Evolutionary conservation across 2,329 filamentous ascomycete genomes (phyloP).

Genomic region (Helminthosporium solani): DNA sequence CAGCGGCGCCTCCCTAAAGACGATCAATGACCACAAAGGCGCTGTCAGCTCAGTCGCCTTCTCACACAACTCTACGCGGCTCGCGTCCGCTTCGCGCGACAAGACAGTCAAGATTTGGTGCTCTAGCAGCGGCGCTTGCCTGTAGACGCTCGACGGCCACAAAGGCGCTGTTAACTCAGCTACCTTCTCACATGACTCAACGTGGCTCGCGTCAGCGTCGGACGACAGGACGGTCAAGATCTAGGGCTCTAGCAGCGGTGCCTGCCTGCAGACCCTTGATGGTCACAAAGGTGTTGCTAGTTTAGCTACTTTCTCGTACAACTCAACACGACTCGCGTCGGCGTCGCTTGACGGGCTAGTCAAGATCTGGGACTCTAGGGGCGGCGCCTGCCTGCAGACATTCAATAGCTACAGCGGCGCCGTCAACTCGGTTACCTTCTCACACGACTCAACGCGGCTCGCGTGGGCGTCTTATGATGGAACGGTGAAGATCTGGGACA

Average conservation of each 20-base stretch:
- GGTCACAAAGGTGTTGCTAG: conserved; percentile 1
- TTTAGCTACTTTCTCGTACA: conserved; percentile 16
- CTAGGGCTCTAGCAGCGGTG: conserved; percentile 10
- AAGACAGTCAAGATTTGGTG: neutral
- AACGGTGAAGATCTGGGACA: conserved; percentile 5
- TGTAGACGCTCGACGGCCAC: neutral
- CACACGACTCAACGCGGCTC: conserved; percentile 14
- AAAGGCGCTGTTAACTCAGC: conserved; percentile 7
- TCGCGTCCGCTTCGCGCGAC: neutral
- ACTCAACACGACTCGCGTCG: conserved; percentile 2
- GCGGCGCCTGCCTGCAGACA: conserved; percentile 13
- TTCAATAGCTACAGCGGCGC: conserved; percentile 17
- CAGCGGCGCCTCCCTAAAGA: neutral
- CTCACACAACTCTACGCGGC: neutral
- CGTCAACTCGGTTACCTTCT: conserved; percentile 22
- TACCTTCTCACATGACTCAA: conserved; percentile 15
- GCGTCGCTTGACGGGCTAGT: neutral
- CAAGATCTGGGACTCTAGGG: conserved; percentile 1
- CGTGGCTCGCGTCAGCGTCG: conserved; percentile 12
- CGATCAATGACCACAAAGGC: neutral
- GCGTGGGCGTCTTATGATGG: conserved; percentile 9
- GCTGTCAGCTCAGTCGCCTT: neutral
- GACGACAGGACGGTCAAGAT: conserved; percentile 13
- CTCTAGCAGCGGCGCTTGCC: neutral
- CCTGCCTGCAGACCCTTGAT: conserved; percentile 12